Base-by-base conservation (phyloP, 495 filamentous ascomycete species). In the Annulohypoxylon stygium region DNA sequence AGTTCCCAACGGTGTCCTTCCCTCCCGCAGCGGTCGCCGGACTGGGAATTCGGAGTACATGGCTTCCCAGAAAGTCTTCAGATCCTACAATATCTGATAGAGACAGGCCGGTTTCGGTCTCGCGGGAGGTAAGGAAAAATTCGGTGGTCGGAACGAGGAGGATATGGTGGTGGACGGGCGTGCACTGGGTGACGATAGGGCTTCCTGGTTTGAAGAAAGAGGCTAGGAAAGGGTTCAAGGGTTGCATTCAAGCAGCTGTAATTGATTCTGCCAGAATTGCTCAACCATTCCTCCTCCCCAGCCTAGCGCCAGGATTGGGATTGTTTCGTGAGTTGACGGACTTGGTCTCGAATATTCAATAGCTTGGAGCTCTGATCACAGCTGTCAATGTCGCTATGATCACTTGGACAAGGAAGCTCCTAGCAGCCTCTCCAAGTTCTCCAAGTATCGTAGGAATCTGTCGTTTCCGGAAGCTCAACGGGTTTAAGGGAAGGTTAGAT, bases 181-280 rank as follows among this genome's bases (percentile, higher is more conserved):
- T 88, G 87, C 97, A 98, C 90, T 98, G 97, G 79, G 92, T 85
- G 65, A 93, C 94, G 76, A 97, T 88, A 79, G 93, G 88, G 87
- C 93, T 98, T 62, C 75, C 77, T 41, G 75, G 73, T 85, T 93
- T 93, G 88, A 97, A 97, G 92, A 98, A 98, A 85, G 97, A 93
- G 86, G 93, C 90, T 78, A 99, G 88, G 83, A 97, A 97, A 79
- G 97, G 96, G 83, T 98, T 99, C 91, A 98, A 90, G 85, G 96
- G 93, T 90, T 95, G 95, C 95, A 98, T 98, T 93, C 95, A 79
- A 75, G 65, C 70, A 77, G 57, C 43, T 61, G 63, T 64, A 77
- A 48, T 50, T 61, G 66, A 60, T 33, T 67, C 65, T 62, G 68
- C 67, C 34, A 59, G 58, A 63, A 55, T 14, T 41, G 66, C 47